phyloP scores from a whole-genome alignment of 768 basidiomycete genomes.

The Pholiota conissans region DNA sequence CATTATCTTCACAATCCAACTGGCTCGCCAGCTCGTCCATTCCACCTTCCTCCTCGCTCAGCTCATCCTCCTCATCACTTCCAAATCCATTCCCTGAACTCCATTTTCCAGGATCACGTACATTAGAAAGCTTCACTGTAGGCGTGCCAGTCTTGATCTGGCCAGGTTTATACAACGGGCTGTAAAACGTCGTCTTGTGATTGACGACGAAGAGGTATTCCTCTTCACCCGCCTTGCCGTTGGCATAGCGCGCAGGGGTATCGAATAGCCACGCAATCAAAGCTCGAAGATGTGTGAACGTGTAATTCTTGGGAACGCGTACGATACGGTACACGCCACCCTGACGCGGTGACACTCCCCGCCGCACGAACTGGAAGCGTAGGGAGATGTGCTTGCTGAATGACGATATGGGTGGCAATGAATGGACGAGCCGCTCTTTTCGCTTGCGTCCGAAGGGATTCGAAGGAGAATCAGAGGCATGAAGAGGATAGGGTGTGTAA shows the following conservation, averaged over 20 bases:
- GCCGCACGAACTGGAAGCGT: conserved; percentile 58
- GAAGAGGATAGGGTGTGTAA: conserved; percentile 42
- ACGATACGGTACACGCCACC: conserved; percentile 64
- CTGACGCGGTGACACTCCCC: conserved; percentile 24
- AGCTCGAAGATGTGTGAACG: conserved; percentile 62
- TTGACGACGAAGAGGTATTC: conserved; percentile 66
- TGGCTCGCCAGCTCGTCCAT: conserved; percentile 20
- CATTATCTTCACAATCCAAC: conserved; percentile 33
- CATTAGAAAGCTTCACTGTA: conserved; percentile 51
- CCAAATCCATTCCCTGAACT: conserved; percentile 17
- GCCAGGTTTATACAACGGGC: conserved; percentile 42
- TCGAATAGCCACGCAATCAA: conserved; percentile 65
- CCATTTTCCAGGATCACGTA: conserved; percentile 52
- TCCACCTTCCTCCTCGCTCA: conserved; percentile 23
- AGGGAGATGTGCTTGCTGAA: conserved; percentile 64
- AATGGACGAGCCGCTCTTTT: conserved; percentile 36
- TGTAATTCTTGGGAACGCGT: conserved; percentile 71
- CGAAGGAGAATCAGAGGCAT: conserved; percentile 66
- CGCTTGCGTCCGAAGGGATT: conserved; percentile 68
- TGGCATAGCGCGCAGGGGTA: conserved; percentile 14
- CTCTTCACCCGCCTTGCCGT: conserved; percentile 27
- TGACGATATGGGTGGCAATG: conserved; percentile 42
- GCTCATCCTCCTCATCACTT: conserved; percentile 22
- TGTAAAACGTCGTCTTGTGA: conserved; percentile 43
- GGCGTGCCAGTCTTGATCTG: conserved; percentile 53